Evolutionary conservation across 176 grass and related monocot genomes (phyloP).

Genomic region (Areca catechu): DNA sequence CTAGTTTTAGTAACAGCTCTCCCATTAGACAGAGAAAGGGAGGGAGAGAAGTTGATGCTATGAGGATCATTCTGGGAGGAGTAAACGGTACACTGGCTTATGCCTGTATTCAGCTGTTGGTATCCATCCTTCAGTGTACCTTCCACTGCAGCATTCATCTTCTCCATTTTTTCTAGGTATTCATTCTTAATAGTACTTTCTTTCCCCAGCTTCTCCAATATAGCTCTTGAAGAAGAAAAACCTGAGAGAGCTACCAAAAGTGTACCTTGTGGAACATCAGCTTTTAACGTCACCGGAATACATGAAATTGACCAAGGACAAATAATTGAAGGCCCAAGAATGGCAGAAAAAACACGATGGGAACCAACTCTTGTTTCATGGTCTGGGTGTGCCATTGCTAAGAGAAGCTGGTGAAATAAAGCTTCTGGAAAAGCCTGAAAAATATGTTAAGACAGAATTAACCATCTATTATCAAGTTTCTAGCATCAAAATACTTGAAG

Average conservation of each 20-base stretch:
- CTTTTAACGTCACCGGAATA: constrained; percentile 48
- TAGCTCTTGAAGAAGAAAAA: constrained; percentile 44
- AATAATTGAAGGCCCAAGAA: constrained; percentile 39
- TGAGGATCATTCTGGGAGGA: constrained; percentile 10
- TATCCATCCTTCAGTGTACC: constrained; percentile 18
- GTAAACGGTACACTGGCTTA: constrained; percentile 20
- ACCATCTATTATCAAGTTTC: too few species aligned
- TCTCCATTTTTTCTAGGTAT: constrained; percentile 21
- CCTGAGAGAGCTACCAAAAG: constrained; percentile 58
- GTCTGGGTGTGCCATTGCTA: constrained; percentile 82
- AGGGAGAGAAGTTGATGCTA: constrained; percentile 7
- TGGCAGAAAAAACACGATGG: constrained; percentile 69
- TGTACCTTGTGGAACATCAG: constrained; percentile 36
- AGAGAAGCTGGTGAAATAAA: constrained; percentile 85
- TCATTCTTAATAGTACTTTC: constrained; percentile 23
- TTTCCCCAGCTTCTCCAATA: constrained; percentile 24
- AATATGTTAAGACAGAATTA: not conserved
- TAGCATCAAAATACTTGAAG: too few species aligned
- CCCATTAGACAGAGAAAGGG: not conserved
- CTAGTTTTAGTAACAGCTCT: not conserved
- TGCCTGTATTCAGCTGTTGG: constrained; percentile 23
- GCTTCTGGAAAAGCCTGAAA: constrained; percentile 88
- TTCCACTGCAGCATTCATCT: constrained; percentile 23
- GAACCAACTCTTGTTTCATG: constrained; percentile 85
- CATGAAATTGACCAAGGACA: constrained; percentile 69